A percentile compares a stretch with the other conserved stretches of the same genome.
Conservation (phyloP, 225 moss, liverwort and hornwort genomes). For the Pseudoscleropodium purum region DNA sequence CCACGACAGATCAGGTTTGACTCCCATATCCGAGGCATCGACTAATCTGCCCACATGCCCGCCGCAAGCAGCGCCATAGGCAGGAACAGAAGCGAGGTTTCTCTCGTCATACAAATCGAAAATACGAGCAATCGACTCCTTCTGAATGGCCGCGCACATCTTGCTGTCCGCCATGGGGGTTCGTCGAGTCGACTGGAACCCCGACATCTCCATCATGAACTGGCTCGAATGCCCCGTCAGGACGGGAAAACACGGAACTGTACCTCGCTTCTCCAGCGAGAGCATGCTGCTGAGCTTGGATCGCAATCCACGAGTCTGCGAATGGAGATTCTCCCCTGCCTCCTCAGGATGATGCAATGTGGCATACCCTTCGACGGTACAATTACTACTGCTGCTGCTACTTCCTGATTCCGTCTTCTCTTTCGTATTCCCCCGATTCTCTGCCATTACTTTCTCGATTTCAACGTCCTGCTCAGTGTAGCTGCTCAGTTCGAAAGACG, state of each 20-base stretch:
- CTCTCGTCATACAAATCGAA: constrained; percentile 21
- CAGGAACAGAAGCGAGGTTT: background rate
- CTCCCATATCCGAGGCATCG: background rate
- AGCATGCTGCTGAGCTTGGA: constrained; percentile 36
- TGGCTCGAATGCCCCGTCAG: constrained; percentile 10
- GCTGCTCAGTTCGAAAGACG: background rate
- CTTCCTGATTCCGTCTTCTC: background rate
- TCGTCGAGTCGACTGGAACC: constrained; percentile 9
- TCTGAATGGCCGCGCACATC: constrained; percentile 11
- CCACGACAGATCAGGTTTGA: constrained; percentile 9
- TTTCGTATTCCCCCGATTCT: background rate
- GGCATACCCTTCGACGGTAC: background rate
- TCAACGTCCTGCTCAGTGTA: background rate
- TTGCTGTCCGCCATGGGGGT: constrained; percentile 22
- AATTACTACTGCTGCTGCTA: background rate
- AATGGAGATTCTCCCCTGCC: background rate
- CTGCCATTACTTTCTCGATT: background rate
- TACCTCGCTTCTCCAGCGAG: constrained; percentile 23
- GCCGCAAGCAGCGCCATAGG: background rate
- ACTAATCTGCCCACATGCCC: background rate
- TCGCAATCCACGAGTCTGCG: constrained; percentile 11
- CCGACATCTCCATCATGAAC: constrained; percentile 17
- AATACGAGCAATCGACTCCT: constrained; percentile 22
- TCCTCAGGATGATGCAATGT: background rate
- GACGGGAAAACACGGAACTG: background rate